Evolutionary conservation across 208 protist genomes (phyloP), one percentile per base, ranked within the genome.

Genomic region (Leishmania turanica): DNA sequence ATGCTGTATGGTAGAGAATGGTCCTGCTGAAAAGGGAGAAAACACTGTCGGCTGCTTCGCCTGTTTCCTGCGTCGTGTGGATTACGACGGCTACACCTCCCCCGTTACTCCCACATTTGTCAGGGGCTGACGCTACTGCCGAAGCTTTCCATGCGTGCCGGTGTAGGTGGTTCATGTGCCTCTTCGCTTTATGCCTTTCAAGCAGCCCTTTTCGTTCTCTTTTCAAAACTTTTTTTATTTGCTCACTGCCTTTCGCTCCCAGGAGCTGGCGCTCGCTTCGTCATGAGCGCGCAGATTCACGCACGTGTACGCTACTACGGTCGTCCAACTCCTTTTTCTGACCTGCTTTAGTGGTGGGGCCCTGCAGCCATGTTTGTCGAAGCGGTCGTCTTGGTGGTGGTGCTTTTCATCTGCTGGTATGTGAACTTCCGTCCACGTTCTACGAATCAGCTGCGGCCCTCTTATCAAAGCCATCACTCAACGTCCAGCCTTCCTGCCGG

Each of bases 381-480:
- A 53, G 27, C 82, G 47, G 37, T 65, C 3, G 62, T 71, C 31
- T 58, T 87, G 13, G n/a, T 86, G 62, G 68, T 66, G 64, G 65
- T 68, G 17, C 34, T 84, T 31, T 19, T 87, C 37, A 7, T 82
- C 11, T 85, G 66, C 37, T 94, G 91, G 91, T 80, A 86, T 21
- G 60, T 77, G 40, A 66, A 82, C 11, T 77, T 94, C 40, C 86
- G 84, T 5, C 88, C 86, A 17, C 82, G 75, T 0, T 91, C 87
- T 0, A 34, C 66, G 47, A 88, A 92, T 72, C 79, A 89, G 47
- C 68, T 77, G 60, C 74, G 84, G 27, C 81, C 88, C 1, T 66
- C 40, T 19, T 91, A 91, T 78, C 24, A 45, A 31, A 81, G 34
- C 11, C 62, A 73, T 53, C 3, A 21, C 56, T n/a, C 21, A 2